Percentiles rank a stretch among this genome's conserved stretches.
These are phyloP conservation scores for Phyllostachys edulis DNA, from an alignment of 176 grass and related monocot species.

Conservation along the genomic window DNA sequence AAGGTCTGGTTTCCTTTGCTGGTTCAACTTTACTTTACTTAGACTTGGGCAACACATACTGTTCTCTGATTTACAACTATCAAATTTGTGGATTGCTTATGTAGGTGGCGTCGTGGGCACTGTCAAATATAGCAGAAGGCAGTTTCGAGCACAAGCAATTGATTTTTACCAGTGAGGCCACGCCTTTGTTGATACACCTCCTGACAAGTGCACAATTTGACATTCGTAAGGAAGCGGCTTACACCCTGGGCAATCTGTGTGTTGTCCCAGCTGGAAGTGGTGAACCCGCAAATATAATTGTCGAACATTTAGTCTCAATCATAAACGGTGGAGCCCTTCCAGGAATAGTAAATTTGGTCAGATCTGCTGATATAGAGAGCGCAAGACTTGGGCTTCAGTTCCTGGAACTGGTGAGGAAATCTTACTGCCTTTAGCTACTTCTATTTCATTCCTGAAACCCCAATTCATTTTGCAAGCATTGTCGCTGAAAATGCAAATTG, in stretches of 20 bases:
- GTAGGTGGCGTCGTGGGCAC: constrained; percentile 86
- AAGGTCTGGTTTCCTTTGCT: constrained; percentile 53
- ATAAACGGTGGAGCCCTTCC: constrained; percentile 70
- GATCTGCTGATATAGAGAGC: constrained; percentile 79
- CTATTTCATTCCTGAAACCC: background rate
- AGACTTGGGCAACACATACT: background rate
- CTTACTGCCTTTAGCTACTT: background rate
- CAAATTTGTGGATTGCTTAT: constrained; percentile 20
- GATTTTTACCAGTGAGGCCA: constrained; percentile 70
- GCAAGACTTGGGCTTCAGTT: constrained; percentile 92
- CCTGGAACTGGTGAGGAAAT: constrained; percentile 70
- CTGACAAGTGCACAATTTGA: constrained; percentile 70
- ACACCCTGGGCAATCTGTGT: constrained; percentile 83
- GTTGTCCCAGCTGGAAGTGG: constrained; percentile 55
- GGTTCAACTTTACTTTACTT: background rate
- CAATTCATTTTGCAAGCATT: background rate
- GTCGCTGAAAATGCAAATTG: background rate
- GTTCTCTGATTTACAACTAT: constrained; percentile 21
- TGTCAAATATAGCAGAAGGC: constrained; percentile 89
- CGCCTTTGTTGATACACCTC: constrained; percentile 57
- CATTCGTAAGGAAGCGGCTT: constrained; percentile 87
- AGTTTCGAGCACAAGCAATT: constrained; percentile 79
- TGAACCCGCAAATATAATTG: constrained; percentile 55
- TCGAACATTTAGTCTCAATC: constrained; percentile 56
- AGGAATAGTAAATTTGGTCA: constrained; percentile 79